Conservation (phyloP, 23 red algal species). For the Gracilariopsis chorda region DNA sequence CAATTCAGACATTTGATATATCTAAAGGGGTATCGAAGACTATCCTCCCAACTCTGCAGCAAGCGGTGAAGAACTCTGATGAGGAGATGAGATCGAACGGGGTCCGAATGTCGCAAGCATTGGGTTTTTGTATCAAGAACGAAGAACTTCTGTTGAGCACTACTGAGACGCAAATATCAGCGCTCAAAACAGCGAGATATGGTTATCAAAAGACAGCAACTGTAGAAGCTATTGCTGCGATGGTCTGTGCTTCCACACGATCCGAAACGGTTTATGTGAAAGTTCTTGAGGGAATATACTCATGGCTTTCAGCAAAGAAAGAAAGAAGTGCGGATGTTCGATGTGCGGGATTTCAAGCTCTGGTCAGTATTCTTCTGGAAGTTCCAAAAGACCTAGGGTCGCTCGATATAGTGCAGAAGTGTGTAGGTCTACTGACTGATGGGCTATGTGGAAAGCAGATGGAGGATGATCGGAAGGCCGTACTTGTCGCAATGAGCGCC, state of each 20-base stretch:
- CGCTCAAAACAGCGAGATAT: slow-evolving; percentile 34
- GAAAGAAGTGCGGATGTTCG: slow-evolving; percentile 35
- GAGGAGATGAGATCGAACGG: slow-evolving; percentile 2
- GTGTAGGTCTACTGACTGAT: not conserved
- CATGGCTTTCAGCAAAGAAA: slow-evolving; percentile 30
- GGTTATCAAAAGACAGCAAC: slow-evolving; percentile 51
- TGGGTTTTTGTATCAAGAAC: slow-evolving; percentile 32
- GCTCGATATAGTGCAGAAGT: not conserved
- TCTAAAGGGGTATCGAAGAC: not conserved
- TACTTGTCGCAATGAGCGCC: not conserved
- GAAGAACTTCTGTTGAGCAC: slow-evolving; percentile 7
- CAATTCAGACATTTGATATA: not conserved
- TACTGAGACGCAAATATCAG: not conserved
- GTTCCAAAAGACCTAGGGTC: not conserved
- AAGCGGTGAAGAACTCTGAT: slow-evolving; percentile 31
- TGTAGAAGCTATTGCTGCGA: not conserved
- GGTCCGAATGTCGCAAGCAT: not conserved
- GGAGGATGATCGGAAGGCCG: slow-evolving; percentile 1
- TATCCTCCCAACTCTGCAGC: slow-evolving; percentile 2
- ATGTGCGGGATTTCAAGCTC: not conserved
- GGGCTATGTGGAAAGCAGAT: not conserved
- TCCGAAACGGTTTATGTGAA: not conserved
- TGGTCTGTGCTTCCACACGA: not conserved
- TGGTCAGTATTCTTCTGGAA: not conserved
- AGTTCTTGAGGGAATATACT: not conserved